Evolutionary conservation across 208 protist genomes (phyloP).

Genomic region (Trypanosomatidae sp.): DNA sequence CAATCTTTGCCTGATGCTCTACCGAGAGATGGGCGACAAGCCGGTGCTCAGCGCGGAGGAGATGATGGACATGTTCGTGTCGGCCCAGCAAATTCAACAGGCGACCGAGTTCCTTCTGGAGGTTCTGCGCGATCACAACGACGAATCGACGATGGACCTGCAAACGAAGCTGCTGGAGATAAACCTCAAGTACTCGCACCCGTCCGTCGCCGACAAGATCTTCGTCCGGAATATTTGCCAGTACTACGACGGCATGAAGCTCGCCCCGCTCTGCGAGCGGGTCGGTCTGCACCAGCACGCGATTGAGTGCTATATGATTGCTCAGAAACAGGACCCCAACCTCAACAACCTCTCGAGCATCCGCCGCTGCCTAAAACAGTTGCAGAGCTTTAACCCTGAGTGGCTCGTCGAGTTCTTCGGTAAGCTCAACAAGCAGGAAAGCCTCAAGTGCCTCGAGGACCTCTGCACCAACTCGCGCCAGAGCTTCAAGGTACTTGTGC

Average conservation of each 20-base stretch:
- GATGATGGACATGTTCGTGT: slow-evolving; percentile 97
- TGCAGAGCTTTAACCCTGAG: slow-evolving; percentile 93
- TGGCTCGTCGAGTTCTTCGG: slow-evolving; percentile 98
- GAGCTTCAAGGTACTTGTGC: slow-evolving; percentile 98
- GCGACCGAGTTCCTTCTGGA: slow-evolving; percentile 98
- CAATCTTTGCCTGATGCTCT: slow-evolving; percentile 93
- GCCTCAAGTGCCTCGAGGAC: slow-evolving; percentile 97
- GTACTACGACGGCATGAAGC: slow-evolving; percentile 96
- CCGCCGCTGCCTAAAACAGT: slow-evolving; percentile 97
- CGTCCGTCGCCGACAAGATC: slow-evolving; percentile 98
- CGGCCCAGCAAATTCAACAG: slow-evolving; percentile 95
- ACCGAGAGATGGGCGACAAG: slow-evolving; percentile 71
- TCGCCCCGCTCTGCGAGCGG: slow-evolving; percentile 98
- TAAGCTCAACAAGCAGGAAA: slow-evolving; percentile 94
- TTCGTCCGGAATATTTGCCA: slow-evolving; percentile 96
- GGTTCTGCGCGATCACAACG: slow-evolving; percentile 92
- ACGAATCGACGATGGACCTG: slow-evolving; percentile 92
- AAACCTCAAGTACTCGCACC: slow-evolving; percentile 97
- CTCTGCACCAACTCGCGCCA: slow-evolving; percentile 95
- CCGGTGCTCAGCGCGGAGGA: slow-evolving; percentile 84
- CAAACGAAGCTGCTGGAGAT: slow-evolving; percentile 99
- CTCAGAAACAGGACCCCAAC: slow-evolving; percentile 74
- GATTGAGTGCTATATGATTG: slow-evolving; percentile 98
- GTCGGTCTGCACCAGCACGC: slow-evolving; percentile 97
- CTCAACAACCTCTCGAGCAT: slow-evolving; percentile 96